These are phyloP conservation scores for Symbiodinium pilosum DNA, from an alignment of 73 alveolate species.

Conservation along the genomic window DNA sequence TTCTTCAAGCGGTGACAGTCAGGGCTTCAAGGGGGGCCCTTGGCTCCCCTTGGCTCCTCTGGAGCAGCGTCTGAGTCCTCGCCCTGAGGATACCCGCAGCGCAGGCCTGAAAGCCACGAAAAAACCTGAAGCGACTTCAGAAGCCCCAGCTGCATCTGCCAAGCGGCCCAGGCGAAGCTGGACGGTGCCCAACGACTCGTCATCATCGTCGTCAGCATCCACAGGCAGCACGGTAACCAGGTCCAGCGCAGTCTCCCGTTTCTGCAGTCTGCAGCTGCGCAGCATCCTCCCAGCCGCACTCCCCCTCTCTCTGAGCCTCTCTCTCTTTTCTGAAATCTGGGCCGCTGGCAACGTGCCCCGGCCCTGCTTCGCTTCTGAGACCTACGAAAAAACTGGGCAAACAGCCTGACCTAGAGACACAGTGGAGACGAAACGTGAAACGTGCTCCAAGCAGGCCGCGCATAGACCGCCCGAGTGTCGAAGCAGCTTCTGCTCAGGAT, in stretches of 20 bases:
- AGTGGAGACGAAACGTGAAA: too few species aligned
- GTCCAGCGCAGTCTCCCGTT: too few species aligned
- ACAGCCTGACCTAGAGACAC: too few species aligned
- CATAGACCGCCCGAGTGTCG: not conserved
- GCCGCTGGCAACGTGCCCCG: not conserved
- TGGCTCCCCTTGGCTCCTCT: too few species aligned
- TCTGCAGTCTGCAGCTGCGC: too few species aligned
- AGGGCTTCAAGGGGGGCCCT: not conserved
- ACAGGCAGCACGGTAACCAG: not conserved
- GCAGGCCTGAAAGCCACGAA: not conserved
- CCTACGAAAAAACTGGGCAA: too few species aligned
- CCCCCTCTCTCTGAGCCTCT: too few species aligned
- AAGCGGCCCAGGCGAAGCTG: not conserved
- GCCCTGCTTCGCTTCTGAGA: not conserved
- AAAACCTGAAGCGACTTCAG: not conserved
- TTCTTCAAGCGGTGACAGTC: not conserved
- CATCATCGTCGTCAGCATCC: conserved; percentile 1
- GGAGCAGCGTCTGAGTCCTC: not conserved
- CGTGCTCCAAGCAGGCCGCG: too few species aligned
- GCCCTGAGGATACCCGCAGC: not conserved
- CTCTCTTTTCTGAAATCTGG: not conserved
- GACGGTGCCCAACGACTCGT: not conserved
- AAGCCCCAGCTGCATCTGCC: not conserved
- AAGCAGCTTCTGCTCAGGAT: not conserved
- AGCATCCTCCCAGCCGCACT: too few species aligned